These are phyloP conservation scores for Fusarium compactum DNA, from an alignment of 2,329 filamentous ascomycete species.

Conservation along the genomic window DNA sequence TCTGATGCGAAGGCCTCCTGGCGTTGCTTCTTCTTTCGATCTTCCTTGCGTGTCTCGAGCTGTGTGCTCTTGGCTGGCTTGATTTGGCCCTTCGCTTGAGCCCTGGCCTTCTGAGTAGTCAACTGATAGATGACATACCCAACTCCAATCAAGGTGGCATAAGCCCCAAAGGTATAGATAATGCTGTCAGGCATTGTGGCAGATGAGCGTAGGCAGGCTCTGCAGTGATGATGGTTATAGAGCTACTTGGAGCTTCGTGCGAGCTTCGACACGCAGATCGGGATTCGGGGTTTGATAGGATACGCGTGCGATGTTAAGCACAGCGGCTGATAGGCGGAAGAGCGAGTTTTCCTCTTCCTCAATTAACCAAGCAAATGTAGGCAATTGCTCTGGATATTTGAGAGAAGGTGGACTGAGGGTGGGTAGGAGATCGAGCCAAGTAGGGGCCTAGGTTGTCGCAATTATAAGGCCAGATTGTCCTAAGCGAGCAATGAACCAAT, in stretches of 20 bases:
- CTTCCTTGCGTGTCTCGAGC: conserved; percentile 55
- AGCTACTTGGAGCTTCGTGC: conserved; percentile 29
- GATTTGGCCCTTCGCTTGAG: conserved; percentile 45
- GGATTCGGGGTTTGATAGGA: conserved; percentile 15
- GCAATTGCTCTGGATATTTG: conserved; percentile 16
- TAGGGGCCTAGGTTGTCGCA: conserved; percentile 40
- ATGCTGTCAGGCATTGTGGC: conserved; percentile 52
- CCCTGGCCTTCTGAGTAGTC: conserved; percentile 53
- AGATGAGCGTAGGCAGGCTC: conserved; percentile 6
- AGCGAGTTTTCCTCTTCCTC: conserved; percentile 12
- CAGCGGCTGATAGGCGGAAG: conserved; percentile 6
- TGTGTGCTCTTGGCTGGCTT: conserved; percentile 50
- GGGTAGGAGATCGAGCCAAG: conserved; percentile 26
- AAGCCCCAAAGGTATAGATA: conserved; percentile 54
- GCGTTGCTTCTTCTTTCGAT: conserved; percentile 61
- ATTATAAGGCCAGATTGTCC: conserved; percentile 52
- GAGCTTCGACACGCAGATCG: conserved; percentile 22
- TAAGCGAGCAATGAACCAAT: conserved; percentile 41
- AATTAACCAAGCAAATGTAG: conserved; percentile 6
- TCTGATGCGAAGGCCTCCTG: conserved; percentile 56
- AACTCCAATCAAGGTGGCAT: conserved; percentile 53
- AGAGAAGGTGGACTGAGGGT: conserved; percentile 19
- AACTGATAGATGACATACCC: conserved; percentile 53
- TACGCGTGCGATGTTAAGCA: conserved; percentile 14
- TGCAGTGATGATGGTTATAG: conserved; percentile 23